These are phyloP conservation scores for Tylopilus rubrobrunneus DNA, from an alignment of 768 basidiomycete species.

Conservation along the genomic window DNA sequence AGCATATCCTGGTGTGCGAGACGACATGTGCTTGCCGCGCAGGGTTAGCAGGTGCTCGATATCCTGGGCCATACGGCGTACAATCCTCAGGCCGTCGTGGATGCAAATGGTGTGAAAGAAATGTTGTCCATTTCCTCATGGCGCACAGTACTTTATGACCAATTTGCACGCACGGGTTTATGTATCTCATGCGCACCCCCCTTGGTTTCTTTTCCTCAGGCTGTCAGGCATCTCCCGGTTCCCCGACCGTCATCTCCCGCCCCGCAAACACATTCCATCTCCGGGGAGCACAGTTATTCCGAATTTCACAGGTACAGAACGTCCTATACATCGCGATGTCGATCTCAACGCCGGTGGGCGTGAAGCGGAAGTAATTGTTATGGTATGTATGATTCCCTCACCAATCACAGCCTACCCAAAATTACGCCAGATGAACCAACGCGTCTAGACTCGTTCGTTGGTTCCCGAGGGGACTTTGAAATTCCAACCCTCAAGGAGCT, in stretches of 20 bases:
- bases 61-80: conserved; percentile 2
- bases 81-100: background rate
- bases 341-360: conserved; percentile 13
- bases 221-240: conserved; percentile 9
- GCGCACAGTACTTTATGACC: conserved; percentile 1
- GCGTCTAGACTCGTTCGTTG: conserved; percentile 19
- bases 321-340: conserved; percentile 5
- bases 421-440: conserved; percentile 1
- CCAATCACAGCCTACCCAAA: conserved; percentile 9
- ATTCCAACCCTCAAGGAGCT: conserved; percentile 18
- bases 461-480: conserved; percentile 22
- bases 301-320: conserved; percentile 16
- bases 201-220: conserved; percentile 5
- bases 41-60: background rate
- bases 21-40: conserved; percentile 3
- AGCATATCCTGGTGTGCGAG: background rate
- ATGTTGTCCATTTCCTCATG: conserved; percentile 8
- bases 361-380: conserved; percentile 18
- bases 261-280: conserved; percentile 1
- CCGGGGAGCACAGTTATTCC: conserved; percentile 4
- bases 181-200: background rate
- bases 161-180: background rate
- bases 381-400: conserved; percentile 13
- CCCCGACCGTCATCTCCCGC: conserved; percentile 4
- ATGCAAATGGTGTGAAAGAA: conserved; percentile 1